Evolutionary conservation across 331 rosid genomes (phyloP).

Genomic region (Pyrus hybrid): DNA sequence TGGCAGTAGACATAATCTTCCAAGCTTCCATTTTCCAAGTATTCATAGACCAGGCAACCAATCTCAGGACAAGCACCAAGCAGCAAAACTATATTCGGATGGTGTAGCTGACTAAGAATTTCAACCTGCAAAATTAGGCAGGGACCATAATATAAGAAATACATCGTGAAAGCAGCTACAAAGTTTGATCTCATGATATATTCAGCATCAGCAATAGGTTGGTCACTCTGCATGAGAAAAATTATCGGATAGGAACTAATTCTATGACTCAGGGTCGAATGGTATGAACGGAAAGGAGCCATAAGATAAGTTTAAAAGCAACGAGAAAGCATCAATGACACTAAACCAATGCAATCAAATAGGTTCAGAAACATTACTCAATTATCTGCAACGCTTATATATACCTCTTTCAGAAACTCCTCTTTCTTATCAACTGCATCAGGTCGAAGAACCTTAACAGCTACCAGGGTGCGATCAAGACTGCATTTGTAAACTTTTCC

Average conservation of each 20-base stretch:
- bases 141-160: not conserved
- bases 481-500: conserved; percentile 89
- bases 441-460: conserved; percentile 67
- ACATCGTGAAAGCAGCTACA: not conserved
- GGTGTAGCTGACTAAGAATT: conserved; percentile 88
- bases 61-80: conserved; percentile 96
- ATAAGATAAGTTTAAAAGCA: no score
- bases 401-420: conserved; percentile 93
- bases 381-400: not conserved
- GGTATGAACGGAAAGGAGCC: no score
- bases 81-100: conserved; percentile 79
- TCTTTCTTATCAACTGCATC: conserved; percentile 54
- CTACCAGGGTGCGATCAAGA: conserved; percentile 90
- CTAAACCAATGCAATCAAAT: conserved; percentile 5
- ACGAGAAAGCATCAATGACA: not conserved
- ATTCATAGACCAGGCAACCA: conserved; percentile 78
- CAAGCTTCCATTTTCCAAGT: conserved; percentile 85
- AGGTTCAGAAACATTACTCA: conserved; percentile 10
- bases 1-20: conserved; percentile 51
- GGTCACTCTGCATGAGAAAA: no score
- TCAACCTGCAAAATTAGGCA: conserved; percentile 53
- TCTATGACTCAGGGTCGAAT: no score
- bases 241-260: no score
- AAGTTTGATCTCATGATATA: conserved; percentile 3
- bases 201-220: conserved; percentile 1